Conservation (phyloP, 768 basidiomycete genomes). For the Kwoniella botswanensis region DNA sequence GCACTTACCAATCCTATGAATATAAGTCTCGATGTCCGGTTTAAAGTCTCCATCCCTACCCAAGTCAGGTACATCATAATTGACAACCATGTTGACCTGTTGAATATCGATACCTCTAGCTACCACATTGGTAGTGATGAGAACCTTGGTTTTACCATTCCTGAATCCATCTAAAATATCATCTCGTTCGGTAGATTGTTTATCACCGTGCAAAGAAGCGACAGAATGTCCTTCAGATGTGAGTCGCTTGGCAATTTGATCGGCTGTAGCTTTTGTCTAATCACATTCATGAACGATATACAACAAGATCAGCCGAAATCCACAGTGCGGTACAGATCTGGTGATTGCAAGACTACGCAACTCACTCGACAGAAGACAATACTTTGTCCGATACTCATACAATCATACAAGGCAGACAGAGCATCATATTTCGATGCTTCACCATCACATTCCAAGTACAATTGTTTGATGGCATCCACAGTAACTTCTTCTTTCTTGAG, state of each 20-base stretch:
- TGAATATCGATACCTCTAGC: constrained; percentile 97
- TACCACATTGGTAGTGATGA: constrained; percentile 99
- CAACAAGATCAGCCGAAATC: background rate
- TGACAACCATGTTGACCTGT: constrained; percentile 99
- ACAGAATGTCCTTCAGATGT: constrained; percentile 92
- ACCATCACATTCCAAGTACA: constrained; percentile 93
- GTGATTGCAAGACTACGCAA: constrained; percentile 7
- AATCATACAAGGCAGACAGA: constrained; percentile 81
- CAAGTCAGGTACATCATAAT: constrained; percentile 83
- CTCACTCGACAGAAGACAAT: constrained; percentile 96
- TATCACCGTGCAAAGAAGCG: constrained; percentile 91
- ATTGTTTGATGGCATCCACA: constrained; percentile 92
- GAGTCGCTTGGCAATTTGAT: constrained; percentile 89
- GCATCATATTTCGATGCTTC: constrained; percentile 96
- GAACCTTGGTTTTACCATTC: constrained; percentile 91
- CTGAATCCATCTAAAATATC: constrained; percentile 91
- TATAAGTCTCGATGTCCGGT: constrained; percentile 95
- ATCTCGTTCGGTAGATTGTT: constrained; percentile 88
- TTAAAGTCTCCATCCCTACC: constrained; percentile 62
- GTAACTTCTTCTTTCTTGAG: constrained; percentile 90
- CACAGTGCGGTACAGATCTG: background rate
- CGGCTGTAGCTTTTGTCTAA: constrained; percentile 87
- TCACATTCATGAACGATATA: background rate
- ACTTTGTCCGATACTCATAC: constrained; percentile 94
- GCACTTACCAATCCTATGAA: constrained; percentile 88